Percentiles rank a stretch among this genome's conserved stretches.
Evolutionary conservation across 148 eudicot species (phyloP).

Genomic region (Fagopyrum homotropicum): DNA sequence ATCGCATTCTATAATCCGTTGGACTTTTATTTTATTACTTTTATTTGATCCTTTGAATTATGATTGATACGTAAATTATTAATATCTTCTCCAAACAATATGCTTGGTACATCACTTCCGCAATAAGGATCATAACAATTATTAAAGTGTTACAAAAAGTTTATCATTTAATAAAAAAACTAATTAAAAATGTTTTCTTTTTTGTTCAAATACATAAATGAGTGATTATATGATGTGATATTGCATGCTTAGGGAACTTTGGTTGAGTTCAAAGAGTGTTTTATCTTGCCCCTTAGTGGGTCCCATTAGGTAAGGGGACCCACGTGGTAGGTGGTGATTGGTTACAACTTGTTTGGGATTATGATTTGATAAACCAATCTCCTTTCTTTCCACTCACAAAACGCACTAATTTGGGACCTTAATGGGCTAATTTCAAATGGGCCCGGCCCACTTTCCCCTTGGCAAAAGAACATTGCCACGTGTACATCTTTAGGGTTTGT

Average conservation of each 20-base stretch:
- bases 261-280: not conserved
- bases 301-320: not conserved
- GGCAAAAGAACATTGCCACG: not conserved
- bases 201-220: too few species aligned
- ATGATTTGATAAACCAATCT: not conserved
- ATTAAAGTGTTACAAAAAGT: too few species aligned
- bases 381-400: not conserved
- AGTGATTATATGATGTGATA: not conserved
- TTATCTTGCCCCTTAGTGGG: not conserved
- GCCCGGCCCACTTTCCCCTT: not conserved
- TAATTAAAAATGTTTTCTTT: too few species aligned
- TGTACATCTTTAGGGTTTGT: not conserved
- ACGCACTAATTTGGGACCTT: conserved; percentile 3
- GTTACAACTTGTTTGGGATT: not conserved
- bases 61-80: too few species aligned
- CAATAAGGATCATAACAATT: too few species aligned
- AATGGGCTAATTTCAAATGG: conserved; percentile 3
- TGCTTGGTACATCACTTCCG: too few species aligned
- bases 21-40: too few species aligned
- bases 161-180: too few species aligned
- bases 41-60: too few species aligned
- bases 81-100: too few species aligned
- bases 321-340: not conserved
- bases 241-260: not conserved
- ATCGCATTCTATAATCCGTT: too few species aligned